Percentiles rank a stretch among this genome's conserved stretches.
These are phyloP conservation scores for Sutorius eximius DNA, from an alignment of 1,284 basidiomycete species.

Conservation along the genomic window DNA sequence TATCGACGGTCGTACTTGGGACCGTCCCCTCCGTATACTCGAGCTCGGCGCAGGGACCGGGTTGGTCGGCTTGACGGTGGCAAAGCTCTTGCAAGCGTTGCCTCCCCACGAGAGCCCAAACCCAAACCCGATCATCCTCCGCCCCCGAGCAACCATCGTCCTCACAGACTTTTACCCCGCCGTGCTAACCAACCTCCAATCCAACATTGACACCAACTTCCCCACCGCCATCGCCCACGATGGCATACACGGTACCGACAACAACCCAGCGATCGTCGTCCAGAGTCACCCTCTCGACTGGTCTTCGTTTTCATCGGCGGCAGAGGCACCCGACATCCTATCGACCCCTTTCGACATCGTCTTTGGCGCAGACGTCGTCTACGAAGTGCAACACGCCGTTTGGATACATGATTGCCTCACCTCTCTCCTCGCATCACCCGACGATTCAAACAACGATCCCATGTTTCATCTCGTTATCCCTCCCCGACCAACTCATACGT, in stretches of 20 bases:
- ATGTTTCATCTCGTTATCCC: slow-evolving; percentile 76
- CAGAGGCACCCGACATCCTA: slow-evolving; percentile 14
- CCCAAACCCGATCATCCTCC: not conserved
- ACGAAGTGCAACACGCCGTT: slow-evolving; percentile 64
- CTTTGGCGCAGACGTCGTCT: slow-evolving; percentile 76
- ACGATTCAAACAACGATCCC: slow-evolving; percentile 11
- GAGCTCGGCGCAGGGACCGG: slow-evolving; percentile 91
- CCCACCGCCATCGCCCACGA: slow-evolving; percentile 17
- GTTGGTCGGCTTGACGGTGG: slow-evolving; percentile 70
- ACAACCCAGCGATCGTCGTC: slow-evolving; percentile 7
- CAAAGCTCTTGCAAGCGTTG: slow-evolving; percentile 45
- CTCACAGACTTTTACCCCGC: slow-evolving; percentile 80
- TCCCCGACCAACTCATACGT: slow-evolving; percentile 61
- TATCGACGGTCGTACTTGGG: not conserved
- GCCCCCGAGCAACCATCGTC: slow-evolving; percentile 46
- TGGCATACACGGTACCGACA: not conserved
- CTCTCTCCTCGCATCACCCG: slow-evolving; percentile 51
- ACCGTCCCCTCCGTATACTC: slow-evolving; percentile 52
- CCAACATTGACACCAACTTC: slow-evolving; percentile 68
- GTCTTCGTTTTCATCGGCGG: slow-evolving; percentile 47
- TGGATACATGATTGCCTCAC: slow-evolving; percentile 66
- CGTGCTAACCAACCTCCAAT: slow-evolving; percentile 71
- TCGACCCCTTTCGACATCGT: slow-evolving; percentile 60
- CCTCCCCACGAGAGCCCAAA: slow-evolving; percentile 1
- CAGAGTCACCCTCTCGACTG: slow-evolving; percentile 55